Conservation (phyloP, 2,329 filamentous ascomycete genomes). For the Aspergillus unguis region DNA sequence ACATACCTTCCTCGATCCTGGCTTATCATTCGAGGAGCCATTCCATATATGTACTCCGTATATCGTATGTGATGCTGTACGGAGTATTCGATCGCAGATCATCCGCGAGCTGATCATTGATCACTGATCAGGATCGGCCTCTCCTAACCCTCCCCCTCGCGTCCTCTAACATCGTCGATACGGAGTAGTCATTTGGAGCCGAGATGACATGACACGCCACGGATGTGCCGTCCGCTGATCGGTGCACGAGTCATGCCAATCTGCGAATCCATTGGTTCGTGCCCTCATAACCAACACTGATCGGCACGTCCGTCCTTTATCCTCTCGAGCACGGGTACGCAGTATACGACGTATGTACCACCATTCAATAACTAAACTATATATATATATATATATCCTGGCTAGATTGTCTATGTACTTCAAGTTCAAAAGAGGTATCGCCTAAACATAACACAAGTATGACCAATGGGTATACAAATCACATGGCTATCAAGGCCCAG, state of each 20-base stretch:
- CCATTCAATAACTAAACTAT: slow-evolving; percentile 3
- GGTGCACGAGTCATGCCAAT: background rate
- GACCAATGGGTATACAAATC: slow-evolving; percentile 7
- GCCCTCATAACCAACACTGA: background rate
- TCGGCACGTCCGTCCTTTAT: slow-evolving; percentile 3
- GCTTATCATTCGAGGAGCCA: too few relatives aligned
- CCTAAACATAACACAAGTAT: background rate
- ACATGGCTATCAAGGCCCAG: slow-evolving; percentile 30
- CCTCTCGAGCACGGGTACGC: too few relatives aligned
- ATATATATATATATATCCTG: slow-evolving; percentile 2
- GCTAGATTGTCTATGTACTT: background rate
- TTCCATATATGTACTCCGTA: too few relatives aligned
- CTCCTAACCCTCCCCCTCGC: background rate
- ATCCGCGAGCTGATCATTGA: slow-evolving; percentile 1
- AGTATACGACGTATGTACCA: too few relatives aligned
- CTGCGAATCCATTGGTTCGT: background rate
- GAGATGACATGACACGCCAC: too few relatives aligned
- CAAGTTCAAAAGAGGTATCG: background rate
- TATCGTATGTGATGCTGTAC: too few relatives aligned
- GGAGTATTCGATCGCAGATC: slow-evolving; percentile 1
- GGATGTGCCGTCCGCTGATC: background rate
- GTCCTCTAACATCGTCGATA: too few relatives aligned
- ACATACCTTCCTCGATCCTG: too few relatives aligned
- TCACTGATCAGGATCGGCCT: background rate
- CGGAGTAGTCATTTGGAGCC: too few relatives aligned